Conservation (phyloP, 371 early-diverging fungal species). For the Actinomortierella ambigua region DNA sequence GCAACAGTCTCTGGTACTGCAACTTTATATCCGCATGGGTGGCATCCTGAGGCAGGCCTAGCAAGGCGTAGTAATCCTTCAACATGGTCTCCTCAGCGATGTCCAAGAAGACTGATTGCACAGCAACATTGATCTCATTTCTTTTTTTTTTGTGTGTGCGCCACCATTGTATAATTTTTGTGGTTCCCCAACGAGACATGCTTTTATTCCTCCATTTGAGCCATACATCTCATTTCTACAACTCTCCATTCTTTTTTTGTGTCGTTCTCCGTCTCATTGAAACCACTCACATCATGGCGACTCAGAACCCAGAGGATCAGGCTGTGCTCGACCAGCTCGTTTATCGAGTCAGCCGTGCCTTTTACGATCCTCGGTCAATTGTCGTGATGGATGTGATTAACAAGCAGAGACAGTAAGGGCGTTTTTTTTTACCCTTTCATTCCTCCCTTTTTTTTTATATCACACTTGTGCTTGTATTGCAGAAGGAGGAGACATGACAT, state of each 20-base stretch:
- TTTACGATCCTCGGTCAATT: constrained; percentile 81
- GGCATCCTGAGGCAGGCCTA: constrained; percentile 30
- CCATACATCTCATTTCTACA: not conserved
- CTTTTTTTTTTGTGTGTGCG: too few relatives aligned
- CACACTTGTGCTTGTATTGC: not conserved
- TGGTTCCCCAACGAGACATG: not conserved
- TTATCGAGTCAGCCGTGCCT: constrained; percentile 82
- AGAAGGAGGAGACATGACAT: not conserved
- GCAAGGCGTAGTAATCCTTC: constrained; percentile 43
- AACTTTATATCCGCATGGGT: constrained; percentile 25
- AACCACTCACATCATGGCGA: not conserved
- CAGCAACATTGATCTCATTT: too few relatives aligned
- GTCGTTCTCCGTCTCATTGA: not conserved
- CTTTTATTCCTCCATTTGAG: not conserved
- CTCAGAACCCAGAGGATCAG: constrained; percentile 30
- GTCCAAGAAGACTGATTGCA: not conserved
- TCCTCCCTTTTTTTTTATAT: not conserved
- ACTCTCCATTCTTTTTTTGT: not conserved
- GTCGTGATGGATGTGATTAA: constrained; percentile 84
- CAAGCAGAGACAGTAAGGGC: constrained; percentile 56
- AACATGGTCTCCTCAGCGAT: constrained; percentile 14
- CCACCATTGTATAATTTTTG: too few relatives aligned
- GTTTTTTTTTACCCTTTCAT: not conserved
- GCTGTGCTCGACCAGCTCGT: constrained; percentile 73
- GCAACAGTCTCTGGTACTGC: constrained; percentile 39